Conservation (phyloP, 331 rosid genomes). For the Erythrophleum ivorense region DNA sequence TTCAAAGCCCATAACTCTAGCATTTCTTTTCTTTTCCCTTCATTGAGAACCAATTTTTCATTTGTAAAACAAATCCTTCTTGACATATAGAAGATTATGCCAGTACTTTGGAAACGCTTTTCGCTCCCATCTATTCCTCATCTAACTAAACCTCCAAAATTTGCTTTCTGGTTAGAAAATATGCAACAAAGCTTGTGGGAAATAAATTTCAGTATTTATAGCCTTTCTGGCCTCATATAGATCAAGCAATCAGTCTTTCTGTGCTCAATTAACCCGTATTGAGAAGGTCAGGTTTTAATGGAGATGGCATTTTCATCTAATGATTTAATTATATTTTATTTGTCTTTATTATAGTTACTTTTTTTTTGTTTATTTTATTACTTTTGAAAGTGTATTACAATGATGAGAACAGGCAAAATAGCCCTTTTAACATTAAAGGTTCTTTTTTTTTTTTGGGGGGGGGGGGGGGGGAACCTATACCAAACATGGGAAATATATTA, state of each 20-base stretch:
- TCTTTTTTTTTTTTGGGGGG: neutral
- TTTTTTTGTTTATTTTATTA: neutral
- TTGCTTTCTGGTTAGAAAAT: too few relatives aligned
- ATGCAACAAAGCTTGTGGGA: too few relatives aligned
- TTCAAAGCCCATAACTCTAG: neutral
- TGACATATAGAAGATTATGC: neutral
- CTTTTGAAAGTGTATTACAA: neutral
- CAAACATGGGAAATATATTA: neutral
- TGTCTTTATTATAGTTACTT: neutral
- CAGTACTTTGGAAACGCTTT: neutral
- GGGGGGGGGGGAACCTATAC: neutral
- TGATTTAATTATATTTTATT: neutral
- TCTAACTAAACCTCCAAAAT: too few relatives aligned
- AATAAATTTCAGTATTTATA: neutral
- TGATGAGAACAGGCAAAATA: neutral
- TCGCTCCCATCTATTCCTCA: too few relatives aligned
- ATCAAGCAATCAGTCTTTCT: conserved; percentile 9
- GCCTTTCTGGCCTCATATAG: conserved; percentile 7
- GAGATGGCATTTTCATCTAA: neutral
- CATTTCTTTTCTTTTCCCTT: too few relatives aligned
- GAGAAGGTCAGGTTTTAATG: conserved; percentile 1
- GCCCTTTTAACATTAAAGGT: neutral
- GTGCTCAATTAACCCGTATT: neutral
- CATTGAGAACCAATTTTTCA: neutral
- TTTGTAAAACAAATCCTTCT: neutral